These are phyloP conservation scores for Fonsecaea erecta DNA, from an alignment of 2,329 filamentous ascomycete species.

Conservation along the genomic window DNA sequence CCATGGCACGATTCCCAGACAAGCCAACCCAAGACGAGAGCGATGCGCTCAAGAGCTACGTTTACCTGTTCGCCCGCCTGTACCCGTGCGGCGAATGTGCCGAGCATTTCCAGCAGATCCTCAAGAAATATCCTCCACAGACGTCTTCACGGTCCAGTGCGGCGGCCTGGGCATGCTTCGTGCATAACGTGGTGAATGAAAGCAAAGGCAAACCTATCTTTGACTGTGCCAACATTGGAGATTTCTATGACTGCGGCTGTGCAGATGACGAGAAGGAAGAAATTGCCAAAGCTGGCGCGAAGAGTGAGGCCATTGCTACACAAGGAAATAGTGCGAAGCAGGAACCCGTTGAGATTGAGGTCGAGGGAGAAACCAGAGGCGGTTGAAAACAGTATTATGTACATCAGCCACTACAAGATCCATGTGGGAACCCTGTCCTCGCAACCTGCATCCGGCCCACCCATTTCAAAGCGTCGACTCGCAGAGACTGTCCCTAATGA, in stretches of 20 bases:
- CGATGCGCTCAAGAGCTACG: conserved; percentile 62
- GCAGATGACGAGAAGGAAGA: conserved; percentile 57
- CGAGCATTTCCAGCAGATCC: conserved; percentile 64
- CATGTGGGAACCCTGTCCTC: neutral
- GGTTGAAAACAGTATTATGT: conserved; percentile 28
- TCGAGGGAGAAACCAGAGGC: conserved; percentile 36
- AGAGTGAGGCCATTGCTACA: conserved; percentile 29
- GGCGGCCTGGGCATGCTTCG: conserved; percentile 69
- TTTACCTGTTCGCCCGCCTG: conserved; percentile 67
- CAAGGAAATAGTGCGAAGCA: conserved; percentile 21
- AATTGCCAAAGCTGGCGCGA: conserved; percentile 29
- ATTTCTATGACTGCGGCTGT: conserved; percentile 71
- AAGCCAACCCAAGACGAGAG: conserved; percentile 65
- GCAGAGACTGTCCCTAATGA: conserved; percentile 21
- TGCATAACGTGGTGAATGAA: conserved; percentile 69
- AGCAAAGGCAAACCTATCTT: conserved; percentile 65
- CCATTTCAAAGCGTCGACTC: conserved; percentile 21
- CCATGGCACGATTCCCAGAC: conserved; percentile 69
- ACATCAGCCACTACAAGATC: neutral
- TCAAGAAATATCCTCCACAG: conserved; percentile 67
- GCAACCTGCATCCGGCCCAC: neutral
- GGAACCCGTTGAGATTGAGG: conserved; percentile 35
- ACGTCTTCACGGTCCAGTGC: conserved; percentile 65
- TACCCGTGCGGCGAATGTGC: conserved; percentile 72
- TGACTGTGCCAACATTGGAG: conserved; percentile 67